Percentiles rank a stretch among this genome's conserved stretches.
Conservation (phyloP, 805 yeast genomes). For the Maudiozyma barnettii region DNA sequence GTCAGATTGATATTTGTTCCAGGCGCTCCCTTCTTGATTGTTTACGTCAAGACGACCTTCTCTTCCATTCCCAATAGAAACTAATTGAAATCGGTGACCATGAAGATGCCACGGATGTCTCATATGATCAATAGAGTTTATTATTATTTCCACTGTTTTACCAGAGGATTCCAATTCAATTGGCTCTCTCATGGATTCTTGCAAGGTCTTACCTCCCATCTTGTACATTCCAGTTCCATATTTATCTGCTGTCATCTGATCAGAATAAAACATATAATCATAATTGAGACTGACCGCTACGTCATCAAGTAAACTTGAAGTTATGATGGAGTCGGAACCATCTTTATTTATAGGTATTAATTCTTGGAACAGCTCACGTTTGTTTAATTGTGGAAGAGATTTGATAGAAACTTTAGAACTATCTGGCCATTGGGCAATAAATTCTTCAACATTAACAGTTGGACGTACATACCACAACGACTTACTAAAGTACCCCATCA, state of each 20-base stretch:
- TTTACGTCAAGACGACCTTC: constrained; percentile 30
- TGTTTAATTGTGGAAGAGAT: constrained; percentile 26
- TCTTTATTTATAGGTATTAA: constrained; percentile 9
- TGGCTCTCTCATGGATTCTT: constrained; percentile 43
- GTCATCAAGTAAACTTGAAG: not conserved
- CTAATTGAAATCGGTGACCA: constrained; percentile 48
- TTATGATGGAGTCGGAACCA: not conserved
- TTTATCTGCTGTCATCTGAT: constrained; percentile 7
- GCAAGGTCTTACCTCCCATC: constrained; percentile 45
- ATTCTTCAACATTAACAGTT: not conserved
- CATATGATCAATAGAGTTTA: constrained; percentile 60
- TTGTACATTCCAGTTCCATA: constrained; percentile 41
- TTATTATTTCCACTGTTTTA: constrained; percentile 48
- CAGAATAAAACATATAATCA: constrained; percentile 43
- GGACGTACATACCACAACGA: constrained; percentile 12
- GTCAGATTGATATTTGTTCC: constrained; percentile 22
- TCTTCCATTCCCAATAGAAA: constrained; percentile 38
- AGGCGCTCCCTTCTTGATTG: constrained; percentile 34
- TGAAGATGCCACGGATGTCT: constrained; percentile 59
- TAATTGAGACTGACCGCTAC: constrained; percentile 20
- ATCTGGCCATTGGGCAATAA: not conserved
- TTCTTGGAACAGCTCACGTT: constrained; percentile 15
- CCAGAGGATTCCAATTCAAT: constrained; percentile 23
- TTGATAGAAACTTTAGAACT: constrained; percentile 28
- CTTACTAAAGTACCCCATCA: constrained; percentile 39